phyloP scores from a whole-genome alignment of 257 asterid species.

The Nicotiana otophora region DNA sequence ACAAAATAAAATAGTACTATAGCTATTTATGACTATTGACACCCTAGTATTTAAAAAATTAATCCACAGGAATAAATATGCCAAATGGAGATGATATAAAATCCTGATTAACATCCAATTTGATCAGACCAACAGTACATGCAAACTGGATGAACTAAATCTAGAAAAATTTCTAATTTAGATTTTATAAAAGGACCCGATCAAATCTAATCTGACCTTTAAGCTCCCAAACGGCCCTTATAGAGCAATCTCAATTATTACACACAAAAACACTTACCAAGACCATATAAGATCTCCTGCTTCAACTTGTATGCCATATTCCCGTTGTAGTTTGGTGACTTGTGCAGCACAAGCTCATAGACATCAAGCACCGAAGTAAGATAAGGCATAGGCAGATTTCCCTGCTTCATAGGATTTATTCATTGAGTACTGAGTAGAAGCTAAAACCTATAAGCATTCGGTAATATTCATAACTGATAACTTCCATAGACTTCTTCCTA shows the following conservation, averaged over 20 bases:
- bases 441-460: background rate
- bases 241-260: background rate
- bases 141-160: background rate
- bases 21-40: background rate
- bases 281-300: constrained; percentile 92
- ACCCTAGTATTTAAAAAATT: background rate
- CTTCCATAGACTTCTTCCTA: background rate
- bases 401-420: constrained; percentile 41
- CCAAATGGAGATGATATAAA: background rate
- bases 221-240: background rate
- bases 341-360: constrained; percentile 73
- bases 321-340: constrained; percentile 46
- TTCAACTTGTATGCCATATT: constrained; percentile 71
- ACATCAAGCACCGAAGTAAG: constrained; percentile 75
- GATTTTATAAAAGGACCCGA: background rate
- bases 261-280: constrained; percentile 46
- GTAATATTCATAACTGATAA: background rate
- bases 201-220: background rate
- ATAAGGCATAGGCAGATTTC: constrained; percentile 66
- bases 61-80: background rate
- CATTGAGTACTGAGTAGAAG: constrained; percentile 1
- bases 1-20: background rate
- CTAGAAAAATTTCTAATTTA: background rate
- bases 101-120: background rate
- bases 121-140: background rate